phyloP scores from a whole-genome alignment of 176 grass and related monocot genomes.

The Hsuehochloa calcarea region DNA sequence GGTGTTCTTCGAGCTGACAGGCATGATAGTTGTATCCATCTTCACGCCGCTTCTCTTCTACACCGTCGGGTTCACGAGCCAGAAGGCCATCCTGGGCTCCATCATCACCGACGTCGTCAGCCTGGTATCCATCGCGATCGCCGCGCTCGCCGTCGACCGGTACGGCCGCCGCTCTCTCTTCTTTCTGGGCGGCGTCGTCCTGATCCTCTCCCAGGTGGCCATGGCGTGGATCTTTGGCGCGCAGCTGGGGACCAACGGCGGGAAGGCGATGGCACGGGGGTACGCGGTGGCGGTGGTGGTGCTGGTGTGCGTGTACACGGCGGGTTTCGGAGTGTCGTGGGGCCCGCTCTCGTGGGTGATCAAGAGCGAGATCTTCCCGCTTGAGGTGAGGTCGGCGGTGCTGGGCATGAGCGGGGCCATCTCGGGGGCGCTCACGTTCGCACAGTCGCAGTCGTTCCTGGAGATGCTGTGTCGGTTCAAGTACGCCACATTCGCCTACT shows the following conservation, averaged over 20 bases:
- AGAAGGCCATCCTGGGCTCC: slow-evolving; percentile 51
- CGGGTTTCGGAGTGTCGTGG: slow-evolving; percentile 71
- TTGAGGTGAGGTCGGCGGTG: slow-evolving; percentile 75
- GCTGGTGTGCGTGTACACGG: slow-evolving; percentile 61
- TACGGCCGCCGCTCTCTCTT: slow-evolving; percentile 47
- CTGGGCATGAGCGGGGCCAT: slow-evolving; percentile 65
- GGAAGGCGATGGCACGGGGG: slow-evolving; percentile 27
- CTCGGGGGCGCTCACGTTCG: slow-evolving; percentile 55
- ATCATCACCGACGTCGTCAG: slow-evolving; percentile 58
- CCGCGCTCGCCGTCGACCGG: slow-evolving; percentile 35
- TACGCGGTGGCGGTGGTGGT: slow-evolving; percentile 60
- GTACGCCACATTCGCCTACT: slow-evolving; percentile 61
- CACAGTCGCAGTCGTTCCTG: slow-evolving; percentile 74
- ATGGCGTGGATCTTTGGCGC: slow-evolving; percentile 65
- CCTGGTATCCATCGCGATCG: slow-evolving; percentile 36
- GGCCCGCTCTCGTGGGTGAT: slow-evolving; percentile 73
- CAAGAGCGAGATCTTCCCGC: slow-evolving; percentile 70
- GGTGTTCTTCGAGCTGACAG: slow-evolving; percentile 72
- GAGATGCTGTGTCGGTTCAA: slow-evolving; percentile 78
- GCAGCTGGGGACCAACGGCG: slow-evolving; percentile 35
- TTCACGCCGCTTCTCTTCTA: slow-evolving; percentile 66
- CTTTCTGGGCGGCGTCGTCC: slow-evolving; percentile 45
- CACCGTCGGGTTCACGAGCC: slow-evolving; percentile 57
- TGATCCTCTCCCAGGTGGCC: slow-evolving; percentile 45
- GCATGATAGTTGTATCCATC: slow-evolving; percentile 51